Percentiles rank a stretch among this genome's conserved stretches.
Evolutionary conservation across 23 red algal species (phyloP).

Genomic region (Gracilaria vermiculophylla): DNA sequence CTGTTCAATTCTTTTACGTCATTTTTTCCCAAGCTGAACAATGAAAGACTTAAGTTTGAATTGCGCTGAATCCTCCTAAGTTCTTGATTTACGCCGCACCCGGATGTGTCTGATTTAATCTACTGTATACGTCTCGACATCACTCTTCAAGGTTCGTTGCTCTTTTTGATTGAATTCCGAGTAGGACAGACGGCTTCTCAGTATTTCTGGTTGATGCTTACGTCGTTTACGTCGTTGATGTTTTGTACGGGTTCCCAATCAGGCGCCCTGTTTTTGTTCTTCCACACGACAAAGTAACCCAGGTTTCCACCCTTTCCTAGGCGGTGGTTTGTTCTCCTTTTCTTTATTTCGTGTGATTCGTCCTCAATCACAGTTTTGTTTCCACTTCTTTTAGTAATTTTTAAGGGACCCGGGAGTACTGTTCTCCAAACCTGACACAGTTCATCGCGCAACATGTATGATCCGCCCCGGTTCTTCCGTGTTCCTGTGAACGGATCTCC

Average conservation of each 20-base stretch:
- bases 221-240: constrained; percentile 30
- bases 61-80: too few relatives aligned
- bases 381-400: not conserved
- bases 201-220: not conserved
- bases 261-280: not conserved
- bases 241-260: constrained; percentile 10
- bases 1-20: too few relatives aligned
- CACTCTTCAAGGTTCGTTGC: not conserved
- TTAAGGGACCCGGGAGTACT: not conserved
- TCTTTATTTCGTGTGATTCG: not conserved
- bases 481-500: not conserved
- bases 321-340: not conserved
- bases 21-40: too few relatives aligned
- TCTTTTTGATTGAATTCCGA: not conserved
- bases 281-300: constrained; percentile 10
- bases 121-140: too few relatives aligned
- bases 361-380: not conserved
- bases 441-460: not conserved
- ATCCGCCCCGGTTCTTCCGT: constrained; percentile 7
- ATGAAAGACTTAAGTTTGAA: too few relatives aligned
- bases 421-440: not conserved
- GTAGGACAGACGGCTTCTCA: constrained; percentile 31
- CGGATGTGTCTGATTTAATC: too few relatives aligned
- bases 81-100: too few relatives aligned
- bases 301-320: not conserved